A percentile compares a stretch with the other conserved stretches of the same genome.
phyloP scores from a whole-genome alignment of 164 flowering plant genomes.

The Tinospora cordifolia region DNA sequence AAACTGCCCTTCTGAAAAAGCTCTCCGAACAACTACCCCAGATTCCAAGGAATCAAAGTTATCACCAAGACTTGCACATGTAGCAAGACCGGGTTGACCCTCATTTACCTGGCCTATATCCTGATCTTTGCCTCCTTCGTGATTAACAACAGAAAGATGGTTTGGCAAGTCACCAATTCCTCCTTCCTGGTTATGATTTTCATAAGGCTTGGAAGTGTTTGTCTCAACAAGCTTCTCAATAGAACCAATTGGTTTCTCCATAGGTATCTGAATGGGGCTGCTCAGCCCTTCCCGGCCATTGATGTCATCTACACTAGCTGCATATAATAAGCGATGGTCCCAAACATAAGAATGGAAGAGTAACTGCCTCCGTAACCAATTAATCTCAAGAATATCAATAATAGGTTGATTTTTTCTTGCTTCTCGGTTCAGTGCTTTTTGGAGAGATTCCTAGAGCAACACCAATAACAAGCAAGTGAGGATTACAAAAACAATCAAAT shows the following conservation, averaged over 20 bases:
- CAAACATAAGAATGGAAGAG: constrained; percentile 75
- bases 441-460: constrained; percentile 51
- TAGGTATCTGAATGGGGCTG: constrained; percentile 21
- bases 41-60: constrained; percentile 31
- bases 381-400: constrained; percentile 78
- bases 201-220: constrained; percentile 16
- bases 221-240: constrained; percentile 29
- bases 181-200: constrained; percentile 21
- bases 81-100: constrained; percentile 14
- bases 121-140: constrained; percentile 16
- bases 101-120: constrained; percentile 21
- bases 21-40: constrained; percentile 33
- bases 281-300: constrained; percentile 18
- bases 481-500: background rate
- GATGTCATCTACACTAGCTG: constrained; percentile 36
- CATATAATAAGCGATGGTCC: constrained; percentile 71
- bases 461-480: background rate
- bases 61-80: constrained; percentile 19
- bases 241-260: constrained; percentile 28
- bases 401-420: constrained; percentile 48
- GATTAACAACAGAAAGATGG: constrained; percentile 18
- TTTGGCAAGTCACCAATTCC: constrained; percentile 13
- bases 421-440: constrained; percentile 44
- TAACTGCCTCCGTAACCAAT: constrained; percentile 67
- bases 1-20: constrained; percentile 62